Percentiles rank a stretch among this genome's conserved stretches.
Conservation (phyloP, 164 flowering plant genomes). For the Nymphaea colorata region DNA sequence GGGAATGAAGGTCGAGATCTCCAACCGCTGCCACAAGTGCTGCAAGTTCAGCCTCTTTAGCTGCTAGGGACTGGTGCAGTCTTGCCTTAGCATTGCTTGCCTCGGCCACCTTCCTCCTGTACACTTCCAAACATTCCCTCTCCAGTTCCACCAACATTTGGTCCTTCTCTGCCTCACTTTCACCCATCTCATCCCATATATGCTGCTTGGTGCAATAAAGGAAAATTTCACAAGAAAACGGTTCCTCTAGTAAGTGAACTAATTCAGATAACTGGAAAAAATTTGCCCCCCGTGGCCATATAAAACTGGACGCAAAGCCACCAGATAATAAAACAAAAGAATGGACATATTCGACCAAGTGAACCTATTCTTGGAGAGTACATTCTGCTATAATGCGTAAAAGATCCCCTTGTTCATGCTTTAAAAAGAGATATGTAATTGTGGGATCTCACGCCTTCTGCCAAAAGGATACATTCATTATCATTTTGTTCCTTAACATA, state of each 20-base stretch:
- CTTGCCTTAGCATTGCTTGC: slow-evolving; percentile 70
- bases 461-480: too few species aligned
- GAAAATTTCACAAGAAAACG: slow-evolving; percentile 2
- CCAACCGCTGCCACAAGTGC: slow-evolving; percentile 80
- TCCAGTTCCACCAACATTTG: slow-evolving; percentile 71
- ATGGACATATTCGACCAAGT: neutral
- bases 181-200: slow-evolving; percentile 88
- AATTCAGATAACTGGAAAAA: neutral
- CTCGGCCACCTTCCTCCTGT: slow-evolving; percentile 78
- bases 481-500: too few species aligned
- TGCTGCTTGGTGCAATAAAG: slow-evolving; percentile 32
- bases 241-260: neutral
- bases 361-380: neutral
- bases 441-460: too few species aligned
- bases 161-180: slow-evolving; percentile 69
- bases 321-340: neutral
- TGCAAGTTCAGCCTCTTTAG: slow-evolving; percentile 84
- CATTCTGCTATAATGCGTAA: too few species aligned
- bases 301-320: neutral
- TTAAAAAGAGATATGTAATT: too few species aligned
- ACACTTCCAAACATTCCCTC: slow-evolving; percentile 73
- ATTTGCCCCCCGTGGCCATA: neutral
- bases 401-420: too few species aligned
- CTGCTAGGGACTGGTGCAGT: slow-evolving; percentile 71
- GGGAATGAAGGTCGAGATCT: slow-evolving; percentile 48